Percentiles rank a stretch among this genome's conserved stretches.
Conservation (phyloP, 2,329 filamentous ascomycete species). For the Colletotrichum gloeosporioides region DNA sequence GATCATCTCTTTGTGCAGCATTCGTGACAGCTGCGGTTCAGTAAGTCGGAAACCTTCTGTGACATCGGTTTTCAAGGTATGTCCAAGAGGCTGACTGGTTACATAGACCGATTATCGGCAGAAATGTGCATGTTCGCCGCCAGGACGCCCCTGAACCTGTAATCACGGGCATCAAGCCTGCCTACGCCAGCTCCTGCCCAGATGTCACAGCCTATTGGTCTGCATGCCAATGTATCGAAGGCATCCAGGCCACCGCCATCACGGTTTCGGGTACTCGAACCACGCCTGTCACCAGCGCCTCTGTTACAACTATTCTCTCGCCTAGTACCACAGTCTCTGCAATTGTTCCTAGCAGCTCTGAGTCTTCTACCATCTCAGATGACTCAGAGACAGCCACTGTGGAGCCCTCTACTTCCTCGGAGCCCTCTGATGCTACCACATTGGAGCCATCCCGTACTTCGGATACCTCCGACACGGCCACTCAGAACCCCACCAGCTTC, state of each 20-base stretch:
- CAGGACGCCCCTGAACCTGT: neutral
- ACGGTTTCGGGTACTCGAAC: constrained; percentile 1
- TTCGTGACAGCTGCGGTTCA: constrained; percentile 3
- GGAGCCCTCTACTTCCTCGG: neutral
- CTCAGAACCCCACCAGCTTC: neutral
- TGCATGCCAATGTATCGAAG: constrained; percentile 25
- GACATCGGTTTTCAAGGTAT: neutral
- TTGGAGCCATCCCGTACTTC: neutral
- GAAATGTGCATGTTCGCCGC: constrained; percentile 1
- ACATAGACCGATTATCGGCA: neutral
- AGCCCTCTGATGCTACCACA: neutral
- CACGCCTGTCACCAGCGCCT: neutral
- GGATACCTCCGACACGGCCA: neutral
- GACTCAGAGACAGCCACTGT: neutral
- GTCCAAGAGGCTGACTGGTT: neutral
- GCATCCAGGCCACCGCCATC: constrained; percentile 18
- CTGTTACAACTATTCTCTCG: neutral
- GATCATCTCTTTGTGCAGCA: neutral
- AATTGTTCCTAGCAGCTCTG: neutral
- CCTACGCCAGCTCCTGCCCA: constrained; percentile 22
- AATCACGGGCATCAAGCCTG: constrained; percentile 8
- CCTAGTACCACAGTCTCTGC: neutral
- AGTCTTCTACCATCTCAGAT: neutral
- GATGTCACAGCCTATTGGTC: constrained; percentile 20
- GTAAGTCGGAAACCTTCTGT: neutral